Percentiles rank a stretch among this genome's conserved stretches.
These are phyloP conservation scores for Sonneratia caseolaris DNA, from an alignment of 345 rosid genomes.

Conservation along the genomic window DNA sequence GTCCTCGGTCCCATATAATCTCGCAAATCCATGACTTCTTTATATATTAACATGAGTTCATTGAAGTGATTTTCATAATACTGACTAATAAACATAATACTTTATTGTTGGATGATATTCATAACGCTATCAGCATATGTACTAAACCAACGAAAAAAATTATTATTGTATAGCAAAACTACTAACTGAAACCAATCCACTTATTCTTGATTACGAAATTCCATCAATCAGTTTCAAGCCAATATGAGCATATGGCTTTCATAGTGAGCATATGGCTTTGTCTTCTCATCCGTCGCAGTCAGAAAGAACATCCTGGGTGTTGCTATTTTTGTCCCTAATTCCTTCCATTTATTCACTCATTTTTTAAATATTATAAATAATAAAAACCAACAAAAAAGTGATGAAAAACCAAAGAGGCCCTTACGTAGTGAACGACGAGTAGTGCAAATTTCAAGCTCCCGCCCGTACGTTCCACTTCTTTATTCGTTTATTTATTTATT, in stretches of 20 bases:
- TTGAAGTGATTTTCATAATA: too few relatives aligned
- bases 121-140: too few relatives aligned
- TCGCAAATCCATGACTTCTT: too few relatives aligned
- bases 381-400: not conserved
- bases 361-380: not conserved
- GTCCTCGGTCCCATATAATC: too few relatives aligned
- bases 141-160: too few relatives aligned
- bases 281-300: not conserved
- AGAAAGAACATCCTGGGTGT: not conserved
- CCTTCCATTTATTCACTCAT: not conserved
- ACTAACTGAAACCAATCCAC: too few relatives aligned
- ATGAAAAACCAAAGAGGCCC: not conserved
- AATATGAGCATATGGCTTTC: not conserved
- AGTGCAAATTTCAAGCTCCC: not conserved
- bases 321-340: not conserved
- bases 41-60: too few relatives aligned
- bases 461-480: not conserved
- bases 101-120: too few relatives aligned
- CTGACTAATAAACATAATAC: too few relatives aligned
- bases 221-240: too few relatives aligned
- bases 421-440: not conserved
- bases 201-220: too few relatives aligned
- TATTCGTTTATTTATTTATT: not conserved
- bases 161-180: too few relatives aligned
- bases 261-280: not conserved